Conservation (phyloP, 371 early-diverging fungal genomes). For the Phascolomyces articulosus region DNA sequence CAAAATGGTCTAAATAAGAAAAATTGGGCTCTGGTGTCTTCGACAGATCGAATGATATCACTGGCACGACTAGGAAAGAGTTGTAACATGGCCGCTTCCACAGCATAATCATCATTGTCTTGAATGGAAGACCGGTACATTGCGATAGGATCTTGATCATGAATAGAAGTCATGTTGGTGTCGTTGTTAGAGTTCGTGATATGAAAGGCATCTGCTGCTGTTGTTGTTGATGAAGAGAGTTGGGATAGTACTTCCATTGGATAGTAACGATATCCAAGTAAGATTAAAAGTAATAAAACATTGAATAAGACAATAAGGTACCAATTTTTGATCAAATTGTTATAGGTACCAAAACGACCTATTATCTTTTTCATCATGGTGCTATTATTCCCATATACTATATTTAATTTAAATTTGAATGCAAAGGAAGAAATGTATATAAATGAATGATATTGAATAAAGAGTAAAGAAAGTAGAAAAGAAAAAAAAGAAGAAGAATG, state of each 20-base stretch:
- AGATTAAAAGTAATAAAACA: background rate
- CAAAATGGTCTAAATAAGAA: background rate
- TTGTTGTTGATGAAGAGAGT: too few species aligned
- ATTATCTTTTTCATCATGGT: background rate
- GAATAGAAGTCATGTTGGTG: background rate
- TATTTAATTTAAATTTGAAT: too few species aligned
- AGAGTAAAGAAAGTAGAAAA: too few species aligned
- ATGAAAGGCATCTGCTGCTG: too few species aligned
- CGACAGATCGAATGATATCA: background rate
- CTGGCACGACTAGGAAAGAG: conserved; percentile 3
- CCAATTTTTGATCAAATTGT: conserved; percentile 11
- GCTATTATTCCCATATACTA: too few species aligned
- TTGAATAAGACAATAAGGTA: conserved; percentile 4
- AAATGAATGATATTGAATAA: too few species aligned
- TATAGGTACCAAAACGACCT: background rate
- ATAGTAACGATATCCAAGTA: conserved; percentile 2
- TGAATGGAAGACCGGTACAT: background rate
- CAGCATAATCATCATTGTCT: background rate
- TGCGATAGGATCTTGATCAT: background rate
- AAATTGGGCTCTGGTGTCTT: background rate
- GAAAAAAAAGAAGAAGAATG: too few species aligned
- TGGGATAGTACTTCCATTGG: background rate
- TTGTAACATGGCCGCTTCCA: conserved; percentile 6
- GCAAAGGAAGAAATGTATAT: too few species aligned
- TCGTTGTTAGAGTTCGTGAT: too few species aligned